Conservation (phyloP, 2,329 filamentous ascomycete genomes). For the Epichloe gansuensis region DNA sequence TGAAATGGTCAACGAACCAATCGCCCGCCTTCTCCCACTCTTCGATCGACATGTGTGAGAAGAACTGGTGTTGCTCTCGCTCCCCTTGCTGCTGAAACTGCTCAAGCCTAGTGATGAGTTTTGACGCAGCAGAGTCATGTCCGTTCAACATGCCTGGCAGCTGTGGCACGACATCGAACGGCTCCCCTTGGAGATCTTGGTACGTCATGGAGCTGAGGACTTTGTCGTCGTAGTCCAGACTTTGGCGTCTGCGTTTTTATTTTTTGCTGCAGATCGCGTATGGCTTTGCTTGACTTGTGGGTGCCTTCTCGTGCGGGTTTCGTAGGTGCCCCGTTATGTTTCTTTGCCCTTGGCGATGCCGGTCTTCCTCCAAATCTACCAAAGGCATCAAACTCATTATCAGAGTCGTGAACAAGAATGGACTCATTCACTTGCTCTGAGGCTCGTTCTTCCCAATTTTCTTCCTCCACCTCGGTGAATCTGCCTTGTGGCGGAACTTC, state of each 20-base stretch:
- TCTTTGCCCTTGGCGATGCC: constrained; percentile 14
- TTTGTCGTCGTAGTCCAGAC: constrained; percentile 45
- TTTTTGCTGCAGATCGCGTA: constrained; percentile 10
- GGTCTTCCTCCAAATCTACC: constrained; percentile 13
- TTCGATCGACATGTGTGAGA: constrained; percentile 38
- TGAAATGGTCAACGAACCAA: constrained; percentile 46
- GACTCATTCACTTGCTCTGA: constrained; percentile 10
- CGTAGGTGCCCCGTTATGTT: constrained; percentile 8
- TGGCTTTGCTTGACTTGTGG: constrained; percentile 12
- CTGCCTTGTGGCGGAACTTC: neutral
- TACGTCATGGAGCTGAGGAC: constrained; percentile 43
- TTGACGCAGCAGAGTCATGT: constrained; percentile 25
- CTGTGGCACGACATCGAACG: constrained; percentile 42
- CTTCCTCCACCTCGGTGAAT: constrained; percentile 9
- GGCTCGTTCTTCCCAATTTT: constrained; percentile 11
- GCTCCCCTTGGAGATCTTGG: constrained; percentile 34
- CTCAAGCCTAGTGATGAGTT: constrained; percentile 35
- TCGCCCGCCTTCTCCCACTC: constrained; percentile 50
- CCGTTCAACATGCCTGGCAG: constrained; percentile 24
- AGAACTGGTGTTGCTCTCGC: constrained; percentile 36
- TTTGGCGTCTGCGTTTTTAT: constrained; percentile 31
- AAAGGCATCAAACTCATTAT: constrained; percentile 14
- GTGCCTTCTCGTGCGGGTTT: constrained; percentile 12
- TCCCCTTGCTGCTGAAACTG: constrained; percentile 36
- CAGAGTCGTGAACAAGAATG: constrained; percentile 10